Conservation (phyloP, 306 rosid genomes). For the Gastrolobium bilobum region DNA sequence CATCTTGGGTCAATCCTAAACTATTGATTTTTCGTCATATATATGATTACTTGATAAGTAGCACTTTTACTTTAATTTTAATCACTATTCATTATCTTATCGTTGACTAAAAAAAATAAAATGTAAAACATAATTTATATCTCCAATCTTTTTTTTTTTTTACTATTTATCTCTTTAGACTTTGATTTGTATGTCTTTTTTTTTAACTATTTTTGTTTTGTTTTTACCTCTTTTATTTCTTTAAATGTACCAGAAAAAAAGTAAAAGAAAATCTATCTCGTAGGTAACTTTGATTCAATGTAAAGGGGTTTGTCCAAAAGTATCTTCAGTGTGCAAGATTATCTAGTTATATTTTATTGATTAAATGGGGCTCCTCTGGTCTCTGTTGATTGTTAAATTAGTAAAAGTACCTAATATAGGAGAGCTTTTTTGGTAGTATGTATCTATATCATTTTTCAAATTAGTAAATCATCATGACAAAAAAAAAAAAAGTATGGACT, state of each 20-base stretch:
- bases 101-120: background rate
- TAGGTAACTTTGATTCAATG: background rate
- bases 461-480: too few species aligned
- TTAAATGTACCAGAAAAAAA: background rate
- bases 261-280: background rate
- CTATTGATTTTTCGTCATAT: background rate
- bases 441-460: too few species aligned
- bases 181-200: too few species aligned
- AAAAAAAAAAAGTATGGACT: too few species aligned
- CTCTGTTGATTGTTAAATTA: background rate
- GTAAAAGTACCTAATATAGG: too few species aligned
- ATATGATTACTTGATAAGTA: conserved; percentile 1
- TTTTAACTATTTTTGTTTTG: background rate
- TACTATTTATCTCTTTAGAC: background rate
- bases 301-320: background rate
- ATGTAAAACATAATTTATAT: background rate
- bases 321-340: background rate
- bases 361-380: background rate
- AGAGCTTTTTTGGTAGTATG: too few species aligned
- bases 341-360: background rate
- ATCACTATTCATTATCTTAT: background rate
- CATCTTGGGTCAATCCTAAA: background rate
- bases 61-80: conserved; percentile 22
- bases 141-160: background rate
- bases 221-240: background rate